A percentile compares a stretch with the other conserved stretches of the same genome.
Conservation (phyloP, 1,284 basidiomycete species). For the Malassezia japonica region DNA sequence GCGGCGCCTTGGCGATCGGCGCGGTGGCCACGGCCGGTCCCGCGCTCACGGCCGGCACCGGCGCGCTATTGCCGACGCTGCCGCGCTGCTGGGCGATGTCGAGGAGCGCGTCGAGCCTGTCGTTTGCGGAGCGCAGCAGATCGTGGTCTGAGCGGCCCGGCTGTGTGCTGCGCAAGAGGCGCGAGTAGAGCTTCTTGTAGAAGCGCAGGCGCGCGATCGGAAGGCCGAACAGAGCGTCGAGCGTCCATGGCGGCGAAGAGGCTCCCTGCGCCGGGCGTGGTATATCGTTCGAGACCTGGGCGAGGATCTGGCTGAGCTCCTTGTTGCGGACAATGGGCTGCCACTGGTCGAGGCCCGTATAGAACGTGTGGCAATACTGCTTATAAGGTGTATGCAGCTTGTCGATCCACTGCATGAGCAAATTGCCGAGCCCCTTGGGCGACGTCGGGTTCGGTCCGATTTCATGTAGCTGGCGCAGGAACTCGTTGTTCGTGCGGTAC, state of each 20-base stretch:
- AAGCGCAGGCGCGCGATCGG: slow-evolving; percentile 77
- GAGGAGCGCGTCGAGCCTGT: slow-evolving; percentile 68
- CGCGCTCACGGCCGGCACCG: not conserved
- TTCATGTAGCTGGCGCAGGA: slow-evolving; percentile 69
- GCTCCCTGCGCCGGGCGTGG: slow-evolving; percentile 23
- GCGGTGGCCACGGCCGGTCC: not conserved
- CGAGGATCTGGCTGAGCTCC: slow-evolving; percentile 62
- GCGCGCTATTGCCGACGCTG: not conserved
- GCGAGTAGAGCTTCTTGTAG: slow-evolving; percentile 81
- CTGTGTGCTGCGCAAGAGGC: slow-evolving; percentile 74
- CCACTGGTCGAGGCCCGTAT: slow-evolving; percentile 73
- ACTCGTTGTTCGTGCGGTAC: slow-evolving; percentile 76
- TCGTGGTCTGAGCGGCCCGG: slow-evolving; percentile 80
- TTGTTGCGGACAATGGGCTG: slow-evolving; percentile 65
- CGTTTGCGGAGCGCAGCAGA: slow-evolving; percentile 67
- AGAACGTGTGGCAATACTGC: slow-evolving; percentile 65
- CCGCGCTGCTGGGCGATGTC: slow-evolving; percentile 52
- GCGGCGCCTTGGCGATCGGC: not conserved
- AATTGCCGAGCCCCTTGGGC: slow-evolving; percentile 87
- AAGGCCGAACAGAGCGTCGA: slow-evolving; percentile 76
- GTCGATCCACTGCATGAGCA: slow-evolving; percentile 91
- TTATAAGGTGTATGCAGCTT: slow-evolving; percentile 66
- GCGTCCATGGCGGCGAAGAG: slow-evolving; percentile 60
- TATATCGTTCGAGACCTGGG: slow-evolving; percentile 56
- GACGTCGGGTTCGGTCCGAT: slow-evolving; percentile 85